Evolutionary conservation across 2,329 filamentous ascomycete genomes (phyloP), one percentile per base, ranked within the genome.

Genomic region (Apiospora saccharicola): DNA sequence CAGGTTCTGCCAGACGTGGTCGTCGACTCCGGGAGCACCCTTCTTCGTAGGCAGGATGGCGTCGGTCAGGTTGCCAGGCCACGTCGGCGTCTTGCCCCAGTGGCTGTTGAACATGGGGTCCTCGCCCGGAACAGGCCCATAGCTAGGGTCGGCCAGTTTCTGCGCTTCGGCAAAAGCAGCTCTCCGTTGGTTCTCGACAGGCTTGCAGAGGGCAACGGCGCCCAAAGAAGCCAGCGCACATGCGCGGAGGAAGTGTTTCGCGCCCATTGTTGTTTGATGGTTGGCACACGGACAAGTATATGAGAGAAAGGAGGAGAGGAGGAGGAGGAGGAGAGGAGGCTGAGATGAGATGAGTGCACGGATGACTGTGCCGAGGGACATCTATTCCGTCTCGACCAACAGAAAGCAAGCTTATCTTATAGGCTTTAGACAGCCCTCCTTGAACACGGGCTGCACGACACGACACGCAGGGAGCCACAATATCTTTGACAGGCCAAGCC

Each of bases 201-300:
- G 68, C 34, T 34, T 24, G 22, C 47, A 41, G 10, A 43, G 34
- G 49, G 37, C 34, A 5, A 43, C 22, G 24, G 47, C 37, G 47
- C 47, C 49, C 13, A 70, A 6, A n/a, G 68, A n/a, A 14, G 89
- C 89, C 70, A 91, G 87, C 78, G 90, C 85, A 81, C 91, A 89
- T 69, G 89, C 87, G 44, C 89, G 86, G 30, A 90, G 84, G 61
- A 91, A 86, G 77, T 91, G 90, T 30, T 26, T 51, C 8, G 34
- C 49, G 16, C 19, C 49, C 68, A 70, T 70, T 37, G 14, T 57
- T 30, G 26, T 4, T 30, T 2, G 14, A 47, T n/a, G 3, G 24
- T 14, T 1, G 22, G 44, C 16, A 22, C 10, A 22, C 10, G n/a
- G 34, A 34, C 7, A 10, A n/a, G 8, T 6, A 8, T 22, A 13